phyloP scores from a whole-genome alignment of 2,329 filamentous ascomycete species.

The Emydomyces testavorans region DNA sequence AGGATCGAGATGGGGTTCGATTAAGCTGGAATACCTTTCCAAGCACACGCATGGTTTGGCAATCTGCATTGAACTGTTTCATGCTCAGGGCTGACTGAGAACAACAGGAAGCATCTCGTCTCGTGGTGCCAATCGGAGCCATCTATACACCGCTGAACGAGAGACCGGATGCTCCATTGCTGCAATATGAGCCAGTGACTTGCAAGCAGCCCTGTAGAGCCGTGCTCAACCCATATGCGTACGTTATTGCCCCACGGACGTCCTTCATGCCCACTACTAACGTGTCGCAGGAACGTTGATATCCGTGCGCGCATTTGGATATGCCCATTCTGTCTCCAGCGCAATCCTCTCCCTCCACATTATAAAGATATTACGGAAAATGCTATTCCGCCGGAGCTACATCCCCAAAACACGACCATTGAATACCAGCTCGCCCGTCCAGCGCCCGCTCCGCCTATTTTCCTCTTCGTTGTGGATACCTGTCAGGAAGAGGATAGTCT shows the following conservation, averaged over 20 bases:
- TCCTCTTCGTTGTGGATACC: constrained; percentile 57
- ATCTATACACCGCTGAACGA: constrained; percentile 94
- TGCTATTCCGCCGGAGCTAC: constrained; percentile 54
- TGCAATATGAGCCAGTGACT: constrained; percentile 92
- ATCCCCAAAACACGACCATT: constrained; percentile 53
- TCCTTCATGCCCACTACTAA: constrained; percentile 1
- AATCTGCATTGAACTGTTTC: constrained; percentile 16
- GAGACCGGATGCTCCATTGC: constrained; percentile 65
- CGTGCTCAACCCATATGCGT: constrained; percentile 96
- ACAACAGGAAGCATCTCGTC: constrained; percentile 71
- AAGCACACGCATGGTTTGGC: constrained; percentile 80
- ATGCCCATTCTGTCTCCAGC: constrained; percentile 56
- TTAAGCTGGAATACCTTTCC: constrained; percentile 99
- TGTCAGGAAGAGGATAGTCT: constrained; percentile 58
- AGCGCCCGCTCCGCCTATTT: constrained; percentile 54
- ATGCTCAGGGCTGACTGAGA: neutral
- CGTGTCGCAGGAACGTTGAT: constrained; percentile 46
- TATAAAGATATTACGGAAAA: constrained; percentile 59
- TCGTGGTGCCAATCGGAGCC: constrained; percentile 91
- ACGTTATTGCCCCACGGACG: constrained; percentile 26
- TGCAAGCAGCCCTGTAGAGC: constrained; percentile 95
- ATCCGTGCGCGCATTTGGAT: constrained; percentile 57
- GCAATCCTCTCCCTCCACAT: constrained; percentile 53
- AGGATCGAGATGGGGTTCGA: constrained; percentile 90
- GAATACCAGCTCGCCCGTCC: constrained; percentile 54